Evolutionary conservation across 805 yeast species (phyloP).

Genomic region (Jamesozyma hellenica): DNA sequence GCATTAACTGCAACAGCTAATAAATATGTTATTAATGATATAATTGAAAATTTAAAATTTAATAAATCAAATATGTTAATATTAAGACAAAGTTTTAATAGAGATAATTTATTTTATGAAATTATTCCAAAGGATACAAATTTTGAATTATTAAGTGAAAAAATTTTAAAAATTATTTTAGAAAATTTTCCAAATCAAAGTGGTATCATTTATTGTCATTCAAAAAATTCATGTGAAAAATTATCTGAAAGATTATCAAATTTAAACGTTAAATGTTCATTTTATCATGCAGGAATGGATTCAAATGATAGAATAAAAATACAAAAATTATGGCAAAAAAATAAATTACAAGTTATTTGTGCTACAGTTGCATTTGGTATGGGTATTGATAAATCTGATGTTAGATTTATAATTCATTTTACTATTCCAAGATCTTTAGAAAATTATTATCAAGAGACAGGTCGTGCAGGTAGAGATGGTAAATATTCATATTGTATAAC

Average conservation of each 20-base stretch:
- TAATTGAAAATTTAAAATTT: constrained; percentile 65
- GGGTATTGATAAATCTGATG: constrained; percentile 98
- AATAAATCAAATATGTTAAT: constrained; percentile 40
- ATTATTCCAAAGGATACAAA: constrained; percentile 56
- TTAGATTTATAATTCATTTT: constrained; percentile 79
- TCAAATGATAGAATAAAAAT: constrained; percentile 59
- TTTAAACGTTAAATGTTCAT: constrained; percentile 59
- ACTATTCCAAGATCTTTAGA: constrained; percentile 85
- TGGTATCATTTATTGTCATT: constrained; percentile 90
- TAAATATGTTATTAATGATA: constrained; percentile 78
- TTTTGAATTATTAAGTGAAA: constrained; percentile 33
- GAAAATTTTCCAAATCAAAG: constrained; percentile 45
- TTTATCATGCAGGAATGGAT: constrained; percentile 92
- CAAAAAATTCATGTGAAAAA: constrained; percentile 79
- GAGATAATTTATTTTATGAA: constrained; percentile 75
- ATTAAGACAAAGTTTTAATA: constrained; percentile 83
- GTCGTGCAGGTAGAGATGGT: constrained; percentile 97
- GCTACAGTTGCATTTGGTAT: constrained; percentile 98
- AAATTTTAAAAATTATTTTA: constrained; percentile 48
- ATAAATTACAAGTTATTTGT: constrained; percentile 66
- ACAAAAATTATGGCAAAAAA: constrained; percentile 78
- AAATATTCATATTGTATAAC: constrained; percentile 68
- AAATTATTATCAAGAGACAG: constrained; percentile 96
- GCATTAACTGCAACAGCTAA: constrained; percentile 97
- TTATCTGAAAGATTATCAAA: constrained; percentile 49